A percentile compares a stretch with the other conserved stretches of the same genome.
Evolutionary conservation across 805 yeast genomes (phyloP).

Genomic region (Pichia occidentalis): DNA sequence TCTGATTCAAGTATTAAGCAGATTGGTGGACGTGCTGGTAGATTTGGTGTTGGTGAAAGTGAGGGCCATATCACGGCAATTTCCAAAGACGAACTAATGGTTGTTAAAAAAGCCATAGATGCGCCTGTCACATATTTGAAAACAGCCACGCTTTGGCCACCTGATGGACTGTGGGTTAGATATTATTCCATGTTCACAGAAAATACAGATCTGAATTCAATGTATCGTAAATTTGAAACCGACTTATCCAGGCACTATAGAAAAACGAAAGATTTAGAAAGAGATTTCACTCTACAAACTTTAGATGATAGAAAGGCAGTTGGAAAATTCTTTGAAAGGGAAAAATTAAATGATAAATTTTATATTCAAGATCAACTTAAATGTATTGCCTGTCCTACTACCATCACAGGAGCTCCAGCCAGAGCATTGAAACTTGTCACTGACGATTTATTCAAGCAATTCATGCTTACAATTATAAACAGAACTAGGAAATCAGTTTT

Average conservation of each 20-base stretch:
- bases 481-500: conserved; percentile 50
- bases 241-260: conserved; percentile 28
- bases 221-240: conserved; percentile 43
- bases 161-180: conserved; percentile 59
- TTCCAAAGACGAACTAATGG: conserved; percentile 35
- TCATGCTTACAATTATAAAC: conserved; percentile 47
- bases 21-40: conserved; percentile 94
- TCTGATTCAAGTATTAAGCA: conserved; percentile 73
- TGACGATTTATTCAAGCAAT: conserved; percentile 39
- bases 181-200: conserved; percentile 57
- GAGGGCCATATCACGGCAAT: conserved; percentile 54
- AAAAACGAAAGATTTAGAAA: conserved; percentile 11
- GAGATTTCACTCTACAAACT: conserved; percentile 25
- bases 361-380: conserved; percentile 29
- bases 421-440: conserved; percentile 22
- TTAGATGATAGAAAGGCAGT: conserved; percentile 23
- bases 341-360: conserved; percentile 21
- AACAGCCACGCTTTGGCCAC: conserved; percentile 76
- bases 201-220: conserved; percentile 37
- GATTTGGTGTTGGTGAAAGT: conserved; percentile 41
- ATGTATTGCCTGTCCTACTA: conserved; percentile 33
- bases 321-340: conserved; percentile 23
- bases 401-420: conserved; percentile 19
- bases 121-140: conserved; percentile 45
- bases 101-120: conserved; percentile 41